Conservation (phyloP, 139 green algal species). For the Protoeuglena noctilucae region DNA sequence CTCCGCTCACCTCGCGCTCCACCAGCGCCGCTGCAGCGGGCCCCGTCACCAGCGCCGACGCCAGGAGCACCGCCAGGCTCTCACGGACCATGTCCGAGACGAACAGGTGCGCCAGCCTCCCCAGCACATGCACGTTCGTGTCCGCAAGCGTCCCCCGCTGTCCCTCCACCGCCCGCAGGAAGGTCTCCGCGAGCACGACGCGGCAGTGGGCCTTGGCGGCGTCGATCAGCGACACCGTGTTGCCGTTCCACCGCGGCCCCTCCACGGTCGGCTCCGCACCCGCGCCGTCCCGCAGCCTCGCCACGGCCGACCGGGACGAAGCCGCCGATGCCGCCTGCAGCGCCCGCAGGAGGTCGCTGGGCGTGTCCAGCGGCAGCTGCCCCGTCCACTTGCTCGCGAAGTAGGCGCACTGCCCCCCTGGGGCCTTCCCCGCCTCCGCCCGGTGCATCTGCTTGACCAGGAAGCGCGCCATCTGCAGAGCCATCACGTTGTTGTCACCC, state of each 20-base stretch:
- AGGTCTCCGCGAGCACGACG: slow-evolving; percentile 38
- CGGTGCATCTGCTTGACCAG: slow-evolving; percentile 47
- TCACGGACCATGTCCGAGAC: slow-evolving; percentile 29
- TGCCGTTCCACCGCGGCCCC: slow-evolving; percentile 53
- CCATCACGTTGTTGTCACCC: slow-evolving; percentile 83
- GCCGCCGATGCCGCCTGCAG: slow-evolving; percentile 27
- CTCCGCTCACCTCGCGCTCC: too few relatives aligned
- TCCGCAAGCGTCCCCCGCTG: slow-evolving; percentile 5
- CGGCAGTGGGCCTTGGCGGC: slow-evolving; percentile 20
- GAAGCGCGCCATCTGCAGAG: slow-evolving; percentile 59
- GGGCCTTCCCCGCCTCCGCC: slow-evolving; percentile 12
- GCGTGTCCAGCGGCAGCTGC: slow-evolving; percentile 12
- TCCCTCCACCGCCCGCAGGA: slow-evolving; percentile 19
- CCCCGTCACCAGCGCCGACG: slow-evolving; percentile 38
- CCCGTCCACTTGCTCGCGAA: too few relatives aligned
- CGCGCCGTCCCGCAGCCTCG: slow-evolving; percentile 5
- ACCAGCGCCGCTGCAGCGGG: too few relatives aligned
- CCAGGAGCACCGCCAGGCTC: slow-evolving; percentile 40
- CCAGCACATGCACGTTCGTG: slow-evolving; percentile 23
- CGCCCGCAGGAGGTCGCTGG: slow-evolving; percentile 16
- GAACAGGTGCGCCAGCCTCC: slow-evolving; percentile 40
- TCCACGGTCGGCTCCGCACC: slow-evolving; percentile 43
- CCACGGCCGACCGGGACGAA: slow-evolving; percentile 14
- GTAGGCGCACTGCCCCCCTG: neutral
- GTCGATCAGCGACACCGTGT: slow-evolving; percentile 48